Conservation (phyloP, 1,284 basidiomycete species). For the Malassezia restricta region DNA sequence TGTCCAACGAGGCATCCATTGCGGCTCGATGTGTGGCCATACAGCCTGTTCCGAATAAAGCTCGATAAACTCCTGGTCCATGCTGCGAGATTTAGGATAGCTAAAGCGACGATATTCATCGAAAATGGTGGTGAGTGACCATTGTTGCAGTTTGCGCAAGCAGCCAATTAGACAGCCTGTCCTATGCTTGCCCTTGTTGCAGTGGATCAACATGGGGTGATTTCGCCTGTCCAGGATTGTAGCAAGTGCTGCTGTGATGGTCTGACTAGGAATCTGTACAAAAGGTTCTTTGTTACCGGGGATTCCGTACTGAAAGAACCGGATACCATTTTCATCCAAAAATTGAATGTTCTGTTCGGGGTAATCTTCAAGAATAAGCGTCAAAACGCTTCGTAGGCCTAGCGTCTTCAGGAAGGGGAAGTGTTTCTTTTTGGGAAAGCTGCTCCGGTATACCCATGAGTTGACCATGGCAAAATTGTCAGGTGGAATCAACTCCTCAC, state of each 20-base stretch:
- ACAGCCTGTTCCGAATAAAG: slow-evolving; percentile 38
- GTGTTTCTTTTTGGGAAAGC: slow-evolving; percentile 52
- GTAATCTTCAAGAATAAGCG: slow-evolving; percentile 48
- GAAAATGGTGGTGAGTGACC: slow-evolving; percentile 52
- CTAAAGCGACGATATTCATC: slow-evolving; percentile 53
- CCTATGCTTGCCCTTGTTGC: slow-evolving; percentile 55
- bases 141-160: slow-evolving; percentile 51
- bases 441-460: slow-evolving; percentile 50
- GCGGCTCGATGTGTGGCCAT: slow-evolving; percentile 15
- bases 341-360: slow-evolving; percentile 51
- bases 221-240: slow-evolving; percentile 52
- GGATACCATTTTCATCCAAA: slow-evolving; percentile 47
- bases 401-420: slow-evolving; percentile 52
- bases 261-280: slow-evolving; percentile 50
- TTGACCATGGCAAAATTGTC: slow-evolving; percentile 48
- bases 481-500: slow-evolving; percentile 28
- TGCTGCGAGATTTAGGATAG: slow-evolving; percentile 50
- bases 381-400: slow-evolving; percentile 51
- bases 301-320: slow-evolving; percentile 52
- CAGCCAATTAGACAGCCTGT: slow-evolving; percentile 54
- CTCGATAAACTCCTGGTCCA: slow-evolving; percentile 54
- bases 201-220: slow-evolving; percentile 53
- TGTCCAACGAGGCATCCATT: slow-evolving; percentile 21
- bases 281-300: slow-evolving; percentile 52
- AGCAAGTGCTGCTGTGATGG: slow-evolving; percentile 51